A percentile compares a stretch with the other conserved stretches of the same genome.
phyloP scores from a whole-genome alignment of 2,329 filamentous ascomycete species.

The Akanthomyces muscarius region DNA sequence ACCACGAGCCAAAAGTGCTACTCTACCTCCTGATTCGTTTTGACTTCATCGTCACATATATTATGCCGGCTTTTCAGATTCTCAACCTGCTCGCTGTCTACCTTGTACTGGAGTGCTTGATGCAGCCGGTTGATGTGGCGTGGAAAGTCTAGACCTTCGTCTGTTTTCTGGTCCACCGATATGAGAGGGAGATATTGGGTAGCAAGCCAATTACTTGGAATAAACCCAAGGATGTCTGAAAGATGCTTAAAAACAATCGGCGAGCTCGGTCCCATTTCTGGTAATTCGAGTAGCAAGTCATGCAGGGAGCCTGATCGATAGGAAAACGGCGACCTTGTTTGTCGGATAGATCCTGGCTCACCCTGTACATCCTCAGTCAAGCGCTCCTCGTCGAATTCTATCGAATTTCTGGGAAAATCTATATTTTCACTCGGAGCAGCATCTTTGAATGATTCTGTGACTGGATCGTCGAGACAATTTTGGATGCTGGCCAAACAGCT shows the following conservation, averaged over 20 bases:
- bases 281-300: constrained; percentile 1
- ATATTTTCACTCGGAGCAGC: neutral
- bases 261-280: neutral
- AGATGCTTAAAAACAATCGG: neutral
- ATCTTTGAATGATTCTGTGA: neutral
- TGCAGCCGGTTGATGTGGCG: constrained; percentile 22
- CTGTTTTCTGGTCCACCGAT: constrained; percentile 22
- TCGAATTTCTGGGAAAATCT: neutral
- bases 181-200: constrained; percentile 30
- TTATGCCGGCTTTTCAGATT: neutral
- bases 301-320: neutral
- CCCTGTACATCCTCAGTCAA: neutral
- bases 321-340: neutral
- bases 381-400: neutral
- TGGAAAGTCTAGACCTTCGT: constrained; percentile 29
- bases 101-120: constrained; percentile 25
- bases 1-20: neutral
- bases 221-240: neutral
- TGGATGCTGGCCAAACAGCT: neutral
- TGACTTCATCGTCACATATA: fast-evolving
- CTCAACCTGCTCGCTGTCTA: constrained; percentile 23
- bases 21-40: neutral
- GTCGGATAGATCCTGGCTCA: neutral
- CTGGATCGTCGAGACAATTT: neutral
- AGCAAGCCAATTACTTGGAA: constrained; percentile 19